Evolutionary conservation across 2,329 filamentous ascomycete species (phyloP).

Genomic region (Fusarium euwallaceae): DNA sequence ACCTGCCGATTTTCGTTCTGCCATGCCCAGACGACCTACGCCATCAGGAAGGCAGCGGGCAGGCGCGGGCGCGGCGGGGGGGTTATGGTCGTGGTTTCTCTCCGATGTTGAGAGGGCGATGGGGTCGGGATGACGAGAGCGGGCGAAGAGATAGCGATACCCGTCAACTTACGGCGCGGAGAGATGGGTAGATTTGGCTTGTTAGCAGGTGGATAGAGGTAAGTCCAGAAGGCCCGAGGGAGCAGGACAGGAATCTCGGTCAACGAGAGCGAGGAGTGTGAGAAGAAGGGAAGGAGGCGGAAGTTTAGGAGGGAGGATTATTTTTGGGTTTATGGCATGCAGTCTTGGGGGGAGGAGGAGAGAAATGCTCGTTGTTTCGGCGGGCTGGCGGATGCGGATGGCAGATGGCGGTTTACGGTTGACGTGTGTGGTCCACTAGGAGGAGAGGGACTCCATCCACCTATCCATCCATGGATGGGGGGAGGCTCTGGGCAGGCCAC

Average conservation of each 20-base stretch:
- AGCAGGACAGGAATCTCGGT: constrained; percentile 14
- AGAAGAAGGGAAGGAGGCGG: constrained; percentile 16
- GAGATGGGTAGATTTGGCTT: constrained; percentile 8
- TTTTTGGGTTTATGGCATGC: constrained; percentile 36
- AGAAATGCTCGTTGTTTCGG: constrained; percentile 27
- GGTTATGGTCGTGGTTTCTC: constrained; percentile 36
- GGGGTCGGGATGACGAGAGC: constrained; percentile 27
- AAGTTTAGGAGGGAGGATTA: constrained; percentile 23
- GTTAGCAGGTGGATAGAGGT: constrained; percentile 14
- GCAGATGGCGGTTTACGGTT: constrained; percentile 38
- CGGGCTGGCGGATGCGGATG: constrained; percentile 34
- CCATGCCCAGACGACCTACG: constrained; percentile 74
- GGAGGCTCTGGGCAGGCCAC: constrained; percentile 23
- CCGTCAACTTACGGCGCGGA: constrained; percentile 25
- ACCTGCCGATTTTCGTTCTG: constrained; percentile 71
- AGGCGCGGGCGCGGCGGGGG: constrained; percentile 49
- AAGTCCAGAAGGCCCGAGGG: constrained; percentile 1
- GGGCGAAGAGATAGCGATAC: constrained; percentile 26
- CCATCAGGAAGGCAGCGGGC: constrained; percentile 66
- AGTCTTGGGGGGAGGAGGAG: constrained; percentile 18
- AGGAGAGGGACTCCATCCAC: constrained; percentile 3
- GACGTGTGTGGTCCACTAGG: constrained; percentile 41
- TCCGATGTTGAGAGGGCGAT: constrained; percentile 36
- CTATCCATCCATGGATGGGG: background rate
- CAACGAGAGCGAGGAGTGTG: constrained; percentile 15